Percentiles rank a stretch among this genome's conserved stretches.
Conservation (phyloP, 495 filamentous ascomycete species). For the Mytilinidion resinicola region DNA sequence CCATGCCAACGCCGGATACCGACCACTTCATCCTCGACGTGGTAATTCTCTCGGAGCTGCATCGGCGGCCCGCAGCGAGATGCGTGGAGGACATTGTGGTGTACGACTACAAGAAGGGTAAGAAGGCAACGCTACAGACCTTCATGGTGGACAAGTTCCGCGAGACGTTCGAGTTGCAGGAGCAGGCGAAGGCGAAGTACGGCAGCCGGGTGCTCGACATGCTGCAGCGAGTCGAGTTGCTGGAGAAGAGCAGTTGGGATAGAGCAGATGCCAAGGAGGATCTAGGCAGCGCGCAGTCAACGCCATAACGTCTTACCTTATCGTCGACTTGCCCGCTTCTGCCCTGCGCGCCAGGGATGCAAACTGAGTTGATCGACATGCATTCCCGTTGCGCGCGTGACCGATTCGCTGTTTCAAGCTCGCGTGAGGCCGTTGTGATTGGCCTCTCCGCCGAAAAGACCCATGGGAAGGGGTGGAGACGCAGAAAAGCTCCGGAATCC, state of each 20-base stretch:
- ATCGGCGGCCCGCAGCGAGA: conserved; percentile 69
- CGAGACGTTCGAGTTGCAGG: conserved; percentile 60
- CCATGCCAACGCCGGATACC: conserved; percentile 41
- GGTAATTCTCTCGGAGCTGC: conserved; percentile 69
- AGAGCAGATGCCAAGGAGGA: conserved; percentile 63
- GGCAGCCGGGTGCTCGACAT: conserved; percentile 48
- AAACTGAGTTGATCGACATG: conserved; percentile 9
- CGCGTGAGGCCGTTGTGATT: conserved; percentile 2
- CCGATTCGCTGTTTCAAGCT: conserved; percentile 10
- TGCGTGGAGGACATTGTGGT: conserved; percentile 77
- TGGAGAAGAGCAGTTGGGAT: conserved; percentile 76
- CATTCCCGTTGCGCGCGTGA: conserved; percentile 28
- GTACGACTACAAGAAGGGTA: conserved; percentile 67
- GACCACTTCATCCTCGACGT: conserved; percentile 56
- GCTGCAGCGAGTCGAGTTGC: conserved; percentile 46
- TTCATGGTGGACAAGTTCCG: conserved; percentile 65
- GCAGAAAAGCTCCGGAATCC: conserved; percentile 11
- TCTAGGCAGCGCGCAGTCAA: conserved; percentile 45
- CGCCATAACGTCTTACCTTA: conserved; percentile 6
- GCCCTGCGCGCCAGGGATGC: neutral
- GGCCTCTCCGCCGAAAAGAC: neutral
- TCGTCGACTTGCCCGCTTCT: neutral
- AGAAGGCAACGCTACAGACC: conserved; percentile 52
- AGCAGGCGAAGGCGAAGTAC: conserved; percentile 47
- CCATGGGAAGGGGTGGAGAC: conserved; percentile 8